Base-by-base conservation (phyloP, 108 stramenopile species). In the Conticribra weissflogii region DNA sequence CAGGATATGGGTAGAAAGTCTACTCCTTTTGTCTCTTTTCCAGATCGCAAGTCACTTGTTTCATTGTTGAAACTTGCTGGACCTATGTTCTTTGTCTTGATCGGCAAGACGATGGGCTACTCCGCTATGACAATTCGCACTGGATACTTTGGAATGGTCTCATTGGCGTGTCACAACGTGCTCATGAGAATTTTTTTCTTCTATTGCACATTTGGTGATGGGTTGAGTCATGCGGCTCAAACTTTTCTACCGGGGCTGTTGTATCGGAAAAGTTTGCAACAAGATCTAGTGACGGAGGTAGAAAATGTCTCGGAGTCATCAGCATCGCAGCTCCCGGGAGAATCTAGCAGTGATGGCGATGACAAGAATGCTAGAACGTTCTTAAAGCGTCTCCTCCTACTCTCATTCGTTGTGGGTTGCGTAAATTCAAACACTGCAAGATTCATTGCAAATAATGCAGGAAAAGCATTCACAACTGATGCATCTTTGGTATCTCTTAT, bases 161-260 rank as follows among this genome's bases (percentile, higher is more conserved):
- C 83, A 15, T 60, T 97, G 59, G 94, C 96, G 12, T 80, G 87
- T 46, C 94, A 95, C 70, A 94, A 91, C 59, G 88, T 97, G 41
- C 78, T 94, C 77, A 84, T 95, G 82, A 64, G 92, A 45, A 68
- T 97, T 32, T 97, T 95, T 81, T 97, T 96, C 82, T 96, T 97
- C 74, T 97, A 92, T 79, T 79, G 72, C 8, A 97, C 93, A 15
- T 91, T 95, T 56, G 96, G 96, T 5, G 96, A 98, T 69, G 85
- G 93, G 2, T 24, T 97, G 4, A 71, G 82, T 22, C 93, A 95
- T 66, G 81, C 91, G 1, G 89, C 94, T 16, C 97, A 98, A 71
- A 88, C 90, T 17, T 98, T 93, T 65, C 71, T 96, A 21, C 97
- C 97, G 0, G 83, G 77, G 30, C 78, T 93, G 15, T 63, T 83